Conservation (phyloP, 1,284 basidiomycete genomes). For the Mycena sp. region DNA sequence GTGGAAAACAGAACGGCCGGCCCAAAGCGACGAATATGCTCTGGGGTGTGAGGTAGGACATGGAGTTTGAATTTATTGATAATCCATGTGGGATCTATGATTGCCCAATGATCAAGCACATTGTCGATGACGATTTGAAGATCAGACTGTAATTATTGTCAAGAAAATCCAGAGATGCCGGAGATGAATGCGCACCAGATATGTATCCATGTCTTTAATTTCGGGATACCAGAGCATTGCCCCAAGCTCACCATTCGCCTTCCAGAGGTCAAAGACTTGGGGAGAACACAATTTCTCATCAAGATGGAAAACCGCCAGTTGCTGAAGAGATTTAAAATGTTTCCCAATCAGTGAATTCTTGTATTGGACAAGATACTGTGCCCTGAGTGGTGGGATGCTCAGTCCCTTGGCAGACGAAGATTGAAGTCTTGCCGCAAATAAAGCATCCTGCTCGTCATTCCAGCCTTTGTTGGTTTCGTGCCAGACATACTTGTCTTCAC, state of each 20-base stretch:
- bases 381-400: constrained; percentile 36
- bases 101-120: constrained; percentile 38
- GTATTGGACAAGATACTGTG: constrained; percentile 44
- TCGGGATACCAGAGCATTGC: constrained; percentile 46
- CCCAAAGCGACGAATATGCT: constrained; percentile 45
- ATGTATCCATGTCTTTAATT: constrained; percentile 44
- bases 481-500: constrained; percentile 49
- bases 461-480: constrained; percentile 35
- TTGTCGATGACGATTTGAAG: constrained; percentile 40
- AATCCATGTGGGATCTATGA: constrained; percentile 41
- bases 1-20: constrained; percentile 44
- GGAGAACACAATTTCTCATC: no score
- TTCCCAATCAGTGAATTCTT: constrained; percentile 43
- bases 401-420: constrained; percentile 40
- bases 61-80: constrained; percentile 48
- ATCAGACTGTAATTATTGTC: constrained; percentile 39
- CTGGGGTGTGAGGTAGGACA: constrained; percentile 41
- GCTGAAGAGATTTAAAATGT: no score
- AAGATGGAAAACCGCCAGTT: no score
- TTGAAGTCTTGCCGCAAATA: constrained; percentile 40
- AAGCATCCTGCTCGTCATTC: constrained; percentile 33
- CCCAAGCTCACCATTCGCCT: constrained; percentile 42
- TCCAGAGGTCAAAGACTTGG: no score
- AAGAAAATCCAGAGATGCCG: background rate
- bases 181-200: constrained; percentile 37